Conservation (phyloP, 345 rosid genomes). For the Rhizophora mangle region DNA sequence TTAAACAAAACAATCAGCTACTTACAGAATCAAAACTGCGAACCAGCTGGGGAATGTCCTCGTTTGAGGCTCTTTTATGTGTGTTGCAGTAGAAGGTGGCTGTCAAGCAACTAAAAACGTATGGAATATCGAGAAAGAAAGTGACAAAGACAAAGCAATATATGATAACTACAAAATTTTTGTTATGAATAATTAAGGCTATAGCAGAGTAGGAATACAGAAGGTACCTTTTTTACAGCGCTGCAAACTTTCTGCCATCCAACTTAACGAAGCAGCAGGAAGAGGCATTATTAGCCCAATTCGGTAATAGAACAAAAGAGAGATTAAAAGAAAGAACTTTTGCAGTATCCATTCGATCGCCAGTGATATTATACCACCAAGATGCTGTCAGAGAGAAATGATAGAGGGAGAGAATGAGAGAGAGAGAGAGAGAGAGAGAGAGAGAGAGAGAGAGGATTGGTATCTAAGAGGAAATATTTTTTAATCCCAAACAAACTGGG, state of each 20-base stretch:
- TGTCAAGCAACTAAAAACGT: neutral
- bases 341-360: constrained; percentile 21
- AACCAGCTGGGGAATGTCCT: neutral
- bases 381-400: constrained; percentile 1
- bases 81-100: constrained; percentile 18
- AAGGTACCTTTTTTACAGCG: constrained; percentile 43
- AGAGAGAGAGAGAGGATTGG: constrained; percentile 14
- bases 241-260: constrained; percentile 42
- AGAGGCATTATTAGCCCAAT: constrained; percentile 37
- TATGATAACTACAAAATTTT: neutral
- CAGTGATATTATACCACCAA: neutral
- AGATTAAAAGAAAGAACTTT: constrained; percentile 13
- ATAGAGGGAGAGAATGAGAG: neutral
- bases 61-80: neutral
- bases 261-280: constrained; percentile 41
- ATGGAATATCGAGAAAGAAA: constrained; percentile 2
- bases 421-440: constrained; percentile 20
- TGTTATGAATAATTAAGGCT: neutral
- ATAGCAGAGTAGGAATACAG: constrained; percentile 35
- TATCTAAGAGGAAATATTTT: constrained; percentile 19
- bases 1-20: neutral
- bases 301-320: constrained; percentile 31
- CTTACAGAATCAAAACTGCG: neutral
- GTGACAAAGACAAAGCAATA: neutral
- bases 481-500: constrained; percentile 32